Conservation (phyloP, 2,329 filamentous ascomycete genomes). For the Coleophoma cylindrospora region DNA sequence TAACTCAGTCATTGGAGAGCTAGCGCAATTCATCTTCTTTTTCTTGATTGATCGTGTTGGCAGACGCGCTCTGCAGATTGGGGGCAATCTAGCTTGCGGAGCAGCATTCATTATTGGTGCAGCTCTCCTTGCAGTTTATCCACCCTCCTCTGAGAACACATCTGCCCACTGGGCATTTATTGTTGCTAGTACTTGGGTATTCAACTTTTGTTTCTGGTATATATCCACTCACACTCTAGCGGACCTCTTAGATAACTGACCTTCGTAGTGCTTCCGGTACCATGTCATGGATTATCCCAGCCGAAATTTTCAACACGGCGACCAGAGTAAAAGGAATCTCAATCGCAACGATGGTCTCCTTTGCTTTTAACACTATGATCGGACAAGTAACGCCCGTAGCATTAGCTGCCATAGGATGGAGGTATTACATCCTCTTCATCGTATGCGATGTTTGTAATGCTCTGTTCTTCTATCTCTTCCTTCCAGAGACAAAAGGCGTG, state of each 20-base stretch:
- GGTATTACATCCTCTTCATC: conserved; percentile 41
- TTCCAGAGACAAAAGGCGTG: conserved; percentile 53
- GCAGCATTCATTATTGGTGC: conserved; percentile 39
- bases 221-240: conserved; percentile 18
- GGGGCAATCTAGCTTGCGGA: conserved; percentile 21
- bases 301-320: conserved; percentile 57
- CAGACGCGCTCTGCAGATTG: too few relatives aligned
- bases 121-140: conserved; percentile 23
- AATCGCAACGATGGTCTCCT: conserved; percentile 51
- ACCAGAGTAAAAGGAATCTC: conserved; percentile 56
- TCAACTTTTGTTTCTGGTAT: conserved; percentile 43
- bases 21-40: conserved; percentile 66
- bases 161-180: conserved; percentile 55
- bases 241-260: not conserved
- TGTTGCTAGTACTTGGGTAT: conserved; percentile 52
- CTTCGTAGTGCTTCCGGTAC: conserved; percentile 48
- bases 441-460: conserved; percentile 62
- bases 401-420: conserved; percentile 19
- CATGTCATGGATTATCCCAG: conserved; percentile 41
- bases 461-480: conserved; percentile 55
- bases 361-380: conserved; percentile 65
- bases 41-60: conserved; percentile 23
- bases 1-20: conserved; percentile 63
- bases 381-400: conserved; percentile 53
- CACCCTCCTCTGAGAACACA: conserved; percentile 35